Base-by-base conservation (phyloP, 805 yeast genomes). In the Cephaloascus albidus region DNA sequence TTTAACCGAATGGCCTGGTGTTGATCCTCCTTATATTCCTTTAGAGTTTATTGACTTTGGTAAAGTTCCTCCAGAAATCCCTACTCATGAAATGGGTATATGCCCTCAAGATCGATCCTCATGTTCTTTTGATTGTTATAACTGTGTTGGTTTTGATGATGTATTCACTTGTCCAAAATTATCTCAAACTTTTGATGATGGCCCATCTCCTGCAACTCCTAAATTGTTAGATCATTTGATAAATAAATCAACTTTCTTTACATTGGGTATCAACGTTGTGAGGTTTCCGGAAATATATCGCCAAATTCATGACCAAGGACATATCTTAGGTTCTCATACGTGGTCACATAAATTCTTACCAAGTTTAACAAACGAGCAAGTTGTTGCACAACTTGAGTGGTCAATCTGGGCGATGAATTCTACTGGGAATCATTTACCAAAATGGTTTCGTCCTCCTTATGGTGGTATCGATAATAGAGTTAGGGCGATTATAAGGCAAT, bases 331-430 rank as follows among this genome's bases (percentile, higher is more conserved):
- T 2, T 73, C 87, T 0, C 98, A 90, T 56, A 86, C 97, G 0
- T 90, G 96, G 96, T 78, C 88, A 1, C 97, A 90, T 62, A 78
- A 79, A 42, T 85, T 81, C 50, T 70, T 90, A 43, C 96, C 97
- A 2, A 59, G 78, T 1, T 65, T 89, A 40, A 58, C 78, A 18
- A 88, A 88, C 54, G 90, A 87, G 58, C 75, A 85, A 44, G 77
- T 90, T 16, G 78, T 84, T 40, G 95, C 97, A 0, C 95, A 90
- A 55, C 61, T 90, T 31, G 81, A 89, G 58, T 90, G 98, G 98
- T 80, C 94, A 2, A 78, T 87, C 26, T 90, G 97, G 97, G 96
- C 97, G 4, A 85, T 89, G 88, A 89, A 90, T 62, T 96, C 96
- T 1, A 88, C 97, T 0, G 85, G 86, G 0, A 68, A 79, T 20